Conservation (phyloP, 441 rosid genomes). For the Manihot esculenta region DNA sequence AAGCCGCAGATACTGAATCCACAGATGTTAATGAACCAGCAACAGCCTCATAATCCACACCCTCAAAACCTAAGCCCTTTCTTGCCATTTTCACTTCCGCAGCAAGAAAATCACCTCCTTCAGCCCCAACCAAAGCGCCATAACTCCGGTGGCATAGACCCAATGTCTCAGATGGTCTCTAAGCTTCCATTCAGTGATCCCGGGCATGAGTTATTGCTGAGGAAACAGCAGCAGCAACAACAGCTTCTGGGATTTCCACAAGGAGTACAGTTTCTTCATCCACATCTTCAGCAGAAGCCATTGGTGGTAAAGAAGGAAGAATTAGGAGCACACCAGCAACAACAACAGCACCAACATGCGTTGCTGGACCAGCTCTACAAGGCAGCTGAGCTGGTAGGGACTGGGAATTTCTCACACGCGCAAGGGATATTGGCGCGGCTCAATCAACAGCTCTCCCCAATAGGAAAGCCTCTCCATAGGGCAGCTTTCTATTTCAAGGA, state of each 20-base stretch:
- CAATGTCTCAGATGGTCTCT: conserved; percentile 29
- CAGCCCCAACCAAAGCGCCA: conserved; percentile 49
- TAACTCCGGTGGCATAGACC: conserved; percentile 34
- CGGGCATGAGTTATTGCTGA: conserved; percentile 30
- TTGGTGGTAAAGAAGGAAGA: conserved; percentile 34
- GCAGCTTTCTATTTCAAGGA: conserved; percentile 74
- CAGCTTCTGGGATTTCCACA: conserved; percentile 39
- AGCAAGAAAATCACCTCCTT: conserved; percentile 34
- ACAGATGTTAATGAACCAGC: conserved; percentile 35
- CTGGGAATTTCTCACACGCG: conserved; percentile 75
- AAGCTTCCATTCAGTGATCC: conserved; percentile 37
- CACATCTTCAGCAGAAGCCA: conserved; percentile 35
- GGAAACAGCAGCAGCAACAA: conserved; percentile 36
- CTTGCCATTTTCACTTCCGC: conserved; percentile 35
- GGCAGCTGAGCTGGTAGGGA: conserved; percentile 59
- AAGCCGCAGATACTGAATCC: conserved; percentile 45
- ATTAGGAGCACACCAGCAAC: conserved; percentile 27
- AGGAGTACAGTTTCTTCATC: conserved; percentile 43
- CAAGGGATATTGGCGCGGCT: conserved; percentile 99
- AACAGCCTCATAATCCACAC: conserved; percentile 29
- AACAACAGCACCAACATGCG: conserved; percentile 45
- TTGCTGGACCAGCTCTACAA: conserved; percentile 55
- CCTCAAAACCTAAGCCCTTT: conserved; percentile 40
- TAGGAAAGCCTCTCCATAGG: conserved; percentile 61
- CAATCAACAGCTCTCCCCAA: conserved; percentile 92